A percentile compares a stretch with the other conserved stretches of the same genome.
These are phyloP conservation scores for Candida nitratophila DNA, from an alignment of 805 yeast genomes.

Conservation along the genomic window DNA sequence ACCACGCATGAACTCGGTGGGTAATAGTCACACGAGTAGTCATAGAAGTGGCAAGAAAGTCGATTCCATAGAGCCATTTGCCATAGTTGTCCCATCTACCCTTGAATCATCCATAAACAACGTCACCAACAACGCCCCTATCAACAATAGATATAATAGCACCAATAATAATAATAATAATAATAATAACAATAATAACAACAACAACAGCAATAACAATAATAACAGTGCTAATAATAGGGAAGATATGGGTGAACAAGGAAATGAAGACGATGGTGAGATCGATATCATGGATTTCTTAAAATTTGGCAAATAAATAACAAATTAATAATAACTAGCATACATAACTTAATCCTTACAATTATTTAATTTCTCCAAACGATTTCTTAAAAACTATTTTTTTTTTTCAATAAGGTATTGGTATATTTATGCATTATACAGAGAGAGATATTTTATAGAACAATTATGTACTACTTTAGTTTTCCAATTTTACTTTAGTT, in stretches of 20 bases:
- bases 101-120: not conserved
- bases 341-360: too few species aligned
- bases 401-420: not conserved
- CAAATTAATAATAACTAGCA: too few species aligned
- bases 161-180: too few species aligned
- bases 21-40: not conserved
- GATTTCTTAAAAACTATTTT: not conserved
- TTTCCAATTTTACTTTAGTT: too few species aligned
- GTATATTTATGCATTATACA: not conserved
- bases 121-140: not conserved
- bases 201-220: too few species aligned
- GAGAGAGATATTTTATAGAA: not conserved
- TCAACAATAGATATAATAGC: too few species aligned
- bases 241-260: not conserved
- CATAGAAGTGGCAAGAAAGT: not conserved
- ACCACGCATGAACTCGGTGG: too few species aligned
- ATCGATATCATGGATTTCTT: slow-evolving; percentile 19
- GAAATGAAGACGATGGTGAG: slow-evolving; percentile 10
- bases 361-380: too few species aligned
- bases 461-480: too few species aligned
- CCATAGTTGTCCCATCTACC: slow-evolving; percentile 4
- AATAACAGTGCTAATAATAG: too few species aligned
- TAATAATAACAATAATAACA: too few species aligned
- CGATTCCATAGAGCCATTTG: slow-evolving; percentile 6
- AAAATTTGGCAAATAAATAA: slow-evolving; percentile 8